Conservation (phyloP, 495 filamentous ascomycete genomes). For the Trichoderma erinaceum region DNA sequence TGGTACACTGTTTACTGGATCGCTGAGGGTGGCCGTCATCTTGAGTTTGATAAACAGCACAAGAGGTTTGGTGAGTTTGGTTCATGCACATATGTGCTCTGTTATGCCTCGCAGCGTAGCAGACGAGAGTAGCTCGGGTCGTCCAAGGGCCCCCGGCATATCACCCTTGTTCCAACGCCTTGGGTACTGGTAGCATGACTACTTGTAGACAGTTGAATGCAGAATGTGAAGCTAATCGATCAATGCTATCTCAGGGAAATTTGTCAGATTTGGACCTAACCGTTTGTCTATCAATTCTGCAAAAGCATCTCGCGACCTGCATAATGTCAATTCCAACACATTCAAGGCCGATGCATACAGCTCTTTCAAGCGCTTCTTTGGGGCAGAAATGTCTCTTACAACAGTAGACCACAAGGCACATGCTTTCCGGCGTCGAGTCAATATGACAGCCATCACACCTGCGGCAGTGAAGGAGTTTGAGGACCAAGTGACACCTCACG, state of each 20-base stretch:
- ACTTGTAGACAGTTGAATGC: no score
- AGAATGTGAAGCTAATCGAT: background rate
- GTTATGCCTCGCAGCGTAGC: background rate
- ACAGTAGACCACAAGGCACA: background rate
- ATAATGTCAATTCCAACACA: background rate
- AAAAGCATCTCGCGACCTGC: background rate
- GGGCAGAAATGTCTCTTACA: conserved; percentile 3
- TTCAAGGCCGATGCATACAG: background rate
- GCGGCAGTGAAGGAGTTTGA: background rate
- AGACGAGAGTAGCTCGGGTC: no score
- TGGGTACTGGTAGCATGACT: no score
- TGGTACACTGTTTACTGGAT: conserved; percentile 10
- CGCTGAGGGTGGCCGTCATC: background rate
- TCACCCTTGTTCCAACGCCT: no score
- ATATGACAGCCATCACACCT: background rate
- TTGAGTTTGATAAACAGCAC: conserved; percentile 7
- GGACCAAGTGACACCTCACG: background rate
- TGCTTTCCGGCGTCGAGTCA: background rate
- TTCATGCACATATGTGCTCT: background rate
- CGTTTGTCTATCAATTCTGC: conserved; percentile 1
- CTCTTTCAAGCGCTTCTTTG: conserved; percentile 11
- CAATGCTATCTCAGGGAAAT: background rate
- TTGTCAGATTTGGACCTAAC: background rate
- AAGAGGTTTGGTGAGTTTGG: background rate
- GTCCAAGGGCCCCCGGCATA: no score